A percentile compares a stretch with the other conserved stretches of the same genome.
Evolutionary conservation across 140 eudicot genomes (phyloP).

Genomic region (Bidens hawaiensis): DNA sequence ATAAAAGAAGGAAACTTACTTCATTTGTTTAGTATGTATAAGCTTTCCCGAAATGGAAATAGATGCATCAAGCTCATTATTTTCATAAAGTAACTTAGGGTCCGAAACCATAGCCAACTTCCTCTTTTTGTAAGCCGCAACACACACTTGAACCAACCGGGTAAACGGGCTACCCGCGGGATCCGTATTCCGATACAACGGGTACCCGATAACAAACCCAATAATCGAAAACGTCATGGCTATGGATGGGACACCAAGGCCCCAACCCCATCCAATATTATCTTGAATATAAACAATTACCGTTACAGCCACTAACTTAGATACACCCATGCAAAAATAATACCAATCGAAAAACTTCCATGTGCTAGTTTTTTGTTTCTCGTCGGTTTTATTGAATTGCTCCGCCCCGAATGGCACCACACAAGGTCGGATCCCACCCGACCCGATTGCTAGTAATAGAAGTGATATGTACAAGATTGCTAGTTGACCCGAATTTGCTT

Average conservation of each 20-base stretch:
- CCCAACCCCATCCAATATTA: slow-evolving; percentile 90
- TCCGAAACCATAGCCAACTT: slow-evolving; percentile 58
- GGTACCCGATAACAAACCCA: slow-evolving; percentile 70
- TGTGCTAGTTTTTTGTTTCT: slow-evolving; percentile 54
- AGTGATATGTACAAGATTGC: slow-evolving; percentile 73
- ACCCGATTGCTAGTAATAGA: slow-evolving; percentile 66
- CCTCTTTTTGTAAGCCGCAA: slow-evolving; percentile 85
- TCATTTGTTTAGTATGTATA: slow-evolving; percentile 65
- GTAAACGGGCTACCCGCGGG: slow-evolving; percentile 99
- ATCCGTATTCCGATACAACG: slow-evolving; percentile 68
- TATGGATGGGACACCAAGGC: slow-evolving; percentile 75
- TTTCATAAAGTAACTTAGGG: slow-evolving; percentile 53
- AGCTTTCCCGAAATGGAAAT: slow-evolving; percentile 81
- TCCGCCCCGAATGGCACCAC: slow-evolving; percentile 96
- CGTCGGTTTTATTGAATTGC: slow-evolving; percentile 74
- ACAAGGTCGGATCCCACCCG: slow-evolving; percentile 95
- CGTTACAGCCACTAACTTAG: slow-evolving; percentile 81
- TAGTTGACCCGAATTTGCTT: slow-evolving; percentile 62
- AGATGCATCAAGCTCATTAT: slow-evolving; percentile 74
- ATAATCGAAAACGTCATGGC: slow-evolving; percentile 63
- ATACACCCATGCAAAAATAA: slow-evolving; percentile 78
- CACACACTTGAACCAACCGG: slow-evolving; percentile 77
- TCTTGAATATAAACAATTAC: slow-evolving; percentile 85
- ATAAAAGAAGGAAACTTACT: slow-evolving; percentile 29
- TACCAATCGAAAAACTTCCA: slow-evolving; percentile 98